phyloP scores from a whole-genome alignment of 2,329 filamentous ascomycete genomes.

The Cytospora chrysosperma region DNA sequence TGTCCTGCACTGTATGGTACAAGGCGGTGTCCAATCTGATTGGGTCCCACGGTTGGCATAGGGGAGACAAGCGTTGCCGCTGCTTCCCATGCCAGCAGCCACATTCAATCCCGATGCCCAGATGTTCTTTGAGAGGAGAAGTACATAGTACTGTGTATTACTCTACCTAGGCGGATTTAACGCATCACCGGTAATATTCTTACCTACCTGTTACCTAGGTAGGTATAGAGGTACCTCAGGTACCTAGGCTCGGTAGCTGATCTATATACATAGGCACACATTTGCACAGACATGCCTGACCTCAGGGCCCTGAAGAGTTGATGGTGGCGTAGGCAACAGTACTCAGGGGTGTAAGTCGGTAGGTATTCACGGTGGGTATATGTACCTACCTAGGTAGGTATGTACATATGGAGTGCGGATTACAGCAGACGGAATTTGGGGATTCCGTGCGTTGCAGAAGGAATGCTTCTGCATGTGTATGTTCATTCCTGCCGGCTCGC shows the following conservation, averaged over 20 bases:
- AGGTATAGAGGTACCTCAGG: no score
- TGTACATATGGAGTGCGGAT: background rate
- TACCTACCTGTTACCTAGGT: no score
- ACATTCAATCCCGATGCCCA: background rate
- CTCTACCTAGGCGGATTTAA: no score
- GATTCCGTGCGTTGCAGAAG: background rate
- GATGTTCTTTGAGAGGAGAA: background rate
- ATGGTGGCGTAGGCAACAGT: no score
- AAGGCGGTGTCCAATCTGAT: background rate
- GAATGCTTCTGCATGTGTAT: background rate
- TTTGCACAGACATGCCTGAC: background rate
- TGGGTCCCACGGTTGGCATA: slow-evolving; percentile 23
- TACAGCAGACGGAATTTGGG: background rate
- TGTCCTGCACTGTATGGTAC: slow-evolving; percentile 1
- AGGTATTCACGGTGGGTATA: background rate
- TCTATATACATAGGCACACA: background rate
- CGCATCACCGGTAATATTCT: no score
- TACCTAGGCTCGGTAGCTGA: no score
- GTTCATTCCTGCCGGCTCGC: background rate
- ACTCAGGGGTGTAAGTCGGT: no score
- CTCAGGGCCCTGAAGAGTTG: no score
- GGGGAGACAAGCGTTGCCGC: background rate
- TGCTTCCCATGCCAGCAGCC: background rate
- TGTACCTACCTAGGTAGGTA: background rate
- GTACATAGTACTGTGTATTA: background rate